Conservation (phyloP, 225 moss, liverwort and hornwort genomes). For the Pseudoscleropodium purum region DNA sequence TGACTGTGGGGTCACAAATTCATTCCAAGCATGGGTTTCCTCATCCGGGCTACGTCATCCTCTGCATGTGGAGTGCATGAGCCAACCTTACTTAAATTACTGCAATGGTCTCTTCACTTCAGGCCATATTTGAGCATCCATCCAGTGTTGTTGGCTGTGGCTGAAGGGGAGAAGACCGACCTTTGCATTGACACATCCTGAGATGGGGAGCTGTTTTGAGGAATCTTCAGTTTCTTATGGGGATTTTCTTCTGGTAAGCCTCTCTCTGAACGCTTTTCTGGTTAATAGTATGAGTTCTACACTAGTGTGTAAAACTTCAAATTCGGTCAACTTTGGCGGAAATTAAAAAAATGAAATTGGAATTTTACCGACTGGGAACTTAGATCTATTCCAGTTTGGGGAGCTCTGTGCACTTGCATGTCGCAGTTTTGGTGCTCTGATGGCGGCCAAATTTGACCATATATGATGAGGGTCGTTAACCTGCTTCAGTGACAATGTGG, state of each 20-base stretch:
- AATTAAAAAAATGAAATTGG: too few relatives aligned
- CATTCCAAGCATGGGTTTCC: neutral
- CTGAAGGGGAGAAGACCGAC: neutral
- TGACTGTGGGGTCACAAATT: neutral
- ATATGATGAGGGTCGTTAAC: too few relatives aligned
- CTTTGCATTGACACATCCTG: neutral
- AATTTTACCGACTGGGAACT: too few relatives aligned
- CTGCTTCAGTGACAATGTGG: neutral
- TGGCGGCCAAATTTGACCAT: neutral
- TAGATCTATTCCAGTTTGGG: neutral
- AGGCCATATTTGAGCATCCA: neutral
- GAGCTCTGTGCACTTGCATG: neutral
- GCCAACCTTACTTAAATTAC: too few relatives aligned
- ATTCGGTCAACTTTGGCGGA: neutral
- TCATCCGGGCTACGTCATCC: neutral
- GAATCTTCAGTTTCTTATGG: neutral
- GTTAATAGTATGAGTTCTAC: neutral
- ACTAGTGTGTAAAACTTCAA: neutral
- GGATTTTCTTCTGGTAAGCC: neutral
- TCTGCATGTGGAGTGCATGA: neutral
- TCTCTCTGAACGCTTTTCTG: neutral
- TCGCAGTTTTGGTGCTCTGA: neutral
- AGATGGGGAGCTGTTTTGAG: neutral
- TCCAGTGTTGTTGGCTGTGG: neutral
- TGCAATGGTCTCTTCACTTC: neutral